Conservation (phyloP, 768 basidiomycete genomes). For the Suillus subluteus region DNA sequence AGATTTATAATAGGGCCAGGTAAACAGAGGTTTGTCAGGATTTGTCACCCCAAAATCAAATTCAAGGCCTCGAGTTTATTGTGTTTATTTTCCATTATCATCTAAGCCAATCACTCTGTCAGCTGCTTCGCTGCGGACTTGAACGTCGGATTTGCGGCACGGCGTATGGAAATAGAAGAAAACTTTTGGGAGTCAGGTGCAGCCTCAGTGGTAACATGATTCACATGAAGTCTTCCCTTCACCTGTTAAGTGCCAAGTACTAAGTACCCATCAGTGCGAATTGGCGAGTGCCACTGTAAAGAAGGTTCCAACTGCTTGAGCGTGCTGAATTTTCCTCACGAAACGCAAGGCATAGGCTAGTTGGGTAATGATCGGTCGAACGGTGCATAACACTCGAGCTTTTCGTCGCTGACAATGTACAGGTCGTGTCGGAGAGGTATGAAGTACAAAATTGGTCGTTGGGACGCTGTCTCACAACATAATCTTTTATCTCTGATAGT, state of each 20-base stretch:
- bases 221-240: not conserved
- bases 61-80: not conserved
- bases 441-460: not conserved
- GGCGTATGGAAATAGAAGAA: not conserved
- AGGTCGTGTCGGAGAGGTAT: not conserved
- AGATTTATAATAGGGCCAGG: not conserved
- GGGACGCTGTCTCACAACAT: not conserved
- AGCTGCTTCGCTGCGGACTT: not conserved
- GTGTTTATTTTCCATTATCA: not conserved
- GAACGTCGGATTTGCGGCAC: not conserved
- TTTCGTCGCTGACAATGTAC: not conserved
- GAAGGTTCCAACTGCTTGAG: not conserved
- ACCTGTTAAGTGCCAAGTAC: not conserved
- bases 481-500: not conserved
- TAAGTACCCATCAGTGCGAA: not conserved
- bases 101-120: not conserved
- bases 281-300: not conserved
- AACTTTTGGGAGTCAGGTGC: not conserved
- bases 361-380: not conserved
- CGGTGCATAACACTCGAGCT: not conserved
- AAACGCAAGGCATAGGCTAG: not conserved
- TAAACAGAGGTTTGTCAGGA: not conserved
- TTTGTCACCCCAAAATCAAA: not conserved
- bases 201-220: not conserved
- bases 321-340: not conserved